Evolutionary conservation across 495 filamentous ascomycete species (phyloP).

Genomic region (Tuber aestivum): DNA sequence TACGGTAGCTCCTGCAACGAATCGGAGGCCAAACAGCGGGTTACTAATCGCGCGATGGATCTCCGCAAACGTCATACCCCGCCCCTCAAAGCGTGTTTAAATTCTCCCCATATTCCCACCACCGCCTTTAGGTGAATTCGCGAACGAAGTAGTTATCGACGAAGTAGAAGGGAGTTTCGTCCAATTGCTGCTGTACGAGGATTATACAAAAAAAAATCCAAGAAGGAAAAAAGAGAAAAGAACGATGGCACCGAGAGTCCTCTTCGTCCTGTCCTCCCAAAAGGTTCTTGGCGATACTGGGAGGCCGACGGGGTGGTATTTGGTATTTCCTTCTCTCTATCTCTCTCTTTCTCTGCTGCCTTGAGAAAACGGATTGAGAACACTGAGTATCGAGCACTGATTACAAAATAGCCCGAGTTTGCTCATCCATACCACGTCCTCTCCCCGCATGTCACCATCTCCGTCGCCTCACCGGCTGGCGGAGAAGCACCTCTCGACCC

Average conservation of each 20-base stretch:
- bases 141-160: neutral
- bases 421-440: constrained; percentile 63
- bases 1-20: no score
- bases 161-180: neutral
- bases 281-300: constrained; percentile 51
- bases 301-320: constrained; percentile 60
- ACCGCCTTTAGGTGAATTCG: neutral
- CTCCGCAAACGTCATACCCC: neutral
- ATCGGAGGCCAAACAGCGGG: neutral
- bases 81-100: neutral
- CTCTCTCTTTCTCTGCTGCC: neutral
- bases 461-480: constrained; percentile 61
- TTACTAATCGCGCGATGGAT: neutral
- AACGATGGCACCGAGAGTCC: constrained; percentile 51
- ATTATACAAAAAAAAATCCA: neutral
- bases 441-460: constrained; percentile 51
- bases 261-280: constrained; percentile 64
- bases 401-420: constrained; percentile 56
- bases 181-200: neutral
- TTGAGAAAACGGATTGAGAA: neutral
- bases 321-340: constrained; percentile 46
- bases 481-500: constrained; percentile 64
- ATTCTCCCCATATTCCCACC: neutral
- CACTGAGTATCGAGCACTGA: constrained; percentile 11
- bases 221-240: constrained; percentile 8